Base-by-base conservation (phyloP, 2,329 filamentous ascomycete species). In the Fusarium praegraminearum region DNA sequence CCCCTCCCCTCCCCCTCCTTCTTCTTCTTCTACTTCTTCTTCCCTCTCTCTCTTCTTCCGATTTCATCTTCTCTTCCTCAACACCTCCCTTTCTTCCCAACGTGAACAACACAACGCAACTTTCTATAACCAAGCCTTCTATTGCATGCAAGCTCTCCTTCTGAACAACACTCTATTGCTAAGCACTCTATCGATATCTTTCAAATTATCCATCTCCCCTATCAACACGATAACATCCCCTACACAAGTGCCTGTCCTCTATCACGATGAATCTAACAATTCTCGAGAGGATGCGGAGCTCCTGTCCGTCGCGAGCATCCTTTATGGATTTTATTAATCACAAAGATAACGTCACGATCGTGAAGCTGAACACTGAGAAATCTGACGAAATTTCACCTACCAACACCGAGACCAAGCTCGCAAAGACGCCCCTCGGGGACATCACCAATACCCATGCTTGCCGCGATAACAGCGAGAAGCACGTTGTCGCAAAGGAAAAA, bases 241-340 rank as follows among this genome's bases (percentile, higher is more conserved):
- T 35, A 26, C 33, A 47, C 12, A 24, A 32, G n/a, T 11, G 24
- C 10, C 4, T n/a, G 12, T 5, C n/a, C 16, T 10, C 22, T 5
- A 1, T 18, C 26, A 22, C 20, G 13, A 57, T 63, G 61, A 32
- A 63, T 33, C 36, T 63, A 6, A 24, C 32, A 24, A 15, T 63
- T 7, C 61, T 57, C 22, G 50, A 55, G 22, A 63, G 35, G 16
- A 20, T 63, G 13, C 38, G 20, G 13, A 36, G 35, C 7, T 45
- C 50, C 9, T 57, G 30, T 16, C 61, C 50, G 16, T 57, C 61
- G 8, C 59, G 61, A 20, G 33, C 16, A 30, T 47, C 58, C 1
- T 26, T 63, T 11, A 57, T 63, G 58, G 50, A 41, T n/a, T 63
- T 63, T 6, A 56, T 63, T 2, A 43, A 62, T 12, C 20, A 41